These are phyloP conservation scores for Yarrowia bubula DNA, from an alignment of 805 yeast genomes.

Conservation along the genomic window DNA sequence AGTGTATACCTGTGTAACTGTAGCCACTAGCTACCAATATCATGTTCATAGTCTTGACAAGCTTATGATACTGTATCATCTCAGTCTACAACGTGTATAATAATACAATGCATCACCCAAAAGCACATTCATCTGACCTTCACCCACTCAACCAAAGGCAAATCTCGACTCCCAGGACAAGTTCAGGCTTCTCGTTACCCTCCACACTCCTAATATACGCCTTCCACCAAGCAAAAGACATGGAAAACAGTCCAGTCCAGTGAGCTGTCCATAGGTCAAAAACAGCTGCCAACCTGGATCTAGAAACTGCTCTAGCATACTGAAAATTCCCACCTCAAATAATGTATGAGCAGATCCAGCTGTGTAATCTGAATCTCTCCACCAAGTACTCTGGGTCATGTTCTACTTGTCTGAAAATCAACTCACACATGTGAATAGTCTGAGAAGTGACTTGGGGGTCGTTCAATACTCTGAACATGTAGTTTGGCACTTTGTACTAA, in stretches of 20 bases:
- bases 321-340: background rate
- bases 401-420: slow-evolving; percentile 7
- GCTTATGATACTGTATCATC: too few relatives aligned
- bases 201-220: background rate
- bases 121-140: background rate
- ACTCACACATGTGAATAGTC: slow-evolving; percentile 1
- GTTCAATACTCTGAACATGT: too few relatives aligned
- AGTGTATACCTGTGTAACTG: too few relatives aligned
- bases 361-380: slow-evolving; percentile 2
- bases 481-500: too few relatives aligned
- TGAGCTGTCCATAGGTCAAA: background rate
- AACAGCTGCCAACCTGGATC: slow-evolving; percentile 14
- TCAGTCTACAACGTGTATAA: too few relatives aligned
- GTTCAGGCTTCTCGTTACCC: background rate
- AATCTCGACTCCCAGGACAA: slow-evolving; percentile 10
- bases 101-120: too few relatives aligned
- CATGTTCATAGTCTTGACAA: too few relatives aligned
- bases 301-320: background rate
- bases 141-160: slow-evolving; percentile 13
- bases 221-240: slow-evolving; percentile 4
- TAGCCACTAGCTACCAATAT: too few relatives aligned
- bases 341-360: background rate
- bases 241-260: background rate
- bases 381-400: background rate
- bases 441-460: slow-evolving; percentile 1